phyloP scores from a whole-genome alignment of 805 yeast genomes.

The Pichia scutulata region DNA sequence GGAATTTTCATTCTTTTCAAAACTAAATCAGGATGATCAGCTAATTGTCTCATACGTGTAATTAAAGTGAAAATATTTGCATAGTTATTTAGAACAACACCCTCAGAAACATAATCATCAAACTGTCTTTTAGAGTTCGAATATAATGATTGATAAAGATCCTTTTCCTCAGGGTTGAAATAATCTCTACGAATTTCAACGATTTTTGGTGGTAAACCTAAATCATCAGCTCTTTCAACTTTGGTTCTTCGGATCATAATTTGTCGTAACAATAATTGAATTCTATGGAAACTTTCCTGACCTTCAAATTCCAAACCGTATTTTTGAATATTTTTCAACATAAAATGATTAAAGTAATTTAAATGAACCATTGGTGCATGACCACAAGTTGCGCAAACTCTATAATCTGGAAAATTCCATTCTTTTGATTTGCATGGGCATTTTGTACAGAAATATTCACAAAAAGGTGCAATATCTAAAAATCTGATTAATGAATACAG shows the following conservation, averaged over 20 bases:
- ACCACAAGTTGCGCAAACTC: conserved; percentile 79
- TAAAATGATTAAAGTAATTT: conserved; percentile 90
- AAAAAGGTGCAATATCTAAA: conserved; percentile 76
- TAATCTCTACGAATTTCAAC: conserved; percentile 82
- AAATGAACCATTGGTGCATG: conserved; percentile 94
- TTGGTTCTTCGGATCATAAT: conserved; percentile 93
- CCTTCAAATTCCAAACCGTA: conserved; percentile 81
- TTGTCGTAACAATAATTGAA: conserved; percentile 66
- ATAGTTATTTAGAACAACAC: conserved; percentile 92
- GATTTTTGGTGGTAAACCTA: conserved; percentile 93
- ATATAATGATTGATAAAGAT: conserved; percentile 79
- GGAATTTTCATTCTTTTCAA: conserved; percentile 48
- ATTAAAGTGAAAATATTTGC: conserved; percentile 95
- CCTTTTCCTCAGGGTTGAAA: conserved; percentile 94
- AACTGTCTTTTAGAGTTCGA: conserved; percentile 81
- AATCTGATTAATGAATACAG: conserved; percentile 87
- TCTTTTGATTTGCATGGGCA: conserved; percentile 77
- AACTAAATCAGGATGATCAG: conserved; percentile 96
- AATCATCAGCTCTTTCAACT: conserved; percentile 92
- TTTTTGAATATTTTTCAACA: conserved; percentile 89
- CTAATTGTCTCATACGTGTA: conserved; percentile 95
- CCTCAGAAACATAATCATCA: conserved; percentile 89
- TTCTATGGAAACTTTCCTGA: conserved; percentile 62
- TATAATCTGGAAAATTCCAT: conserved; percentile 80
- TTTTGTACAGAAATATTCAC: conserved; percentile 85